phyloP scores from a whole-genome alignment of 2,329 filamentous ascomycete genomes.

The Rhinocladiella similis region DNA sequence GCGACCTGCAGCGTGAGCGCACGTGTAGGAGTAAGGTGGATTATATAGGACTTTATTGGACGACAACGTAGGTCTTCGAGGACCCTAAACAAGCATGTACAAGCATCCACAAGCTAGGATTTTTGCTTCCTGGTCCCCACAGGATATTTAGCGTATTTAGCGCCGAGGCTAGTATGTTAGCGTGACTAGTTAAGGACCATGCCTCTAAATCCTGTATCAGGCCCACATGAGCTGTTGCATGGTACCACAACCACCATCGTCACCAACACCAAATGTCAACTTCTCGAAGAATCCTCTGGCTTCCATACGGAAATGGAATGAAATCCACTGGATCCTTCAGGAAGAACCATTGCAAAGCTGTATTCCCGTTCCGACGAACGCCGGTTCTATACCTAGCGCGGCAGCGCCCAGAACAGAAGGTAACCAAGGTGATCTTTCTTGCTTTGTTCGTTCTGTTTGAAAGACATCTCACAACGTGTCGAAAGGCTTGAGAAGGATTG shows the following conservation, averaged over 20 bases:
- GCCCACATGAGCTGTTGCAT: no score
- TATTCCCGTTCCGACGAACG: no score
- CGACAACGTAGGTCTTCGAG: not conserved
- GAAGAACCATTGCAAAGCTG: no score
- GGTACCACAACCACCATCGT: no score
- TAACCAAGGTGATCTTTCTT: not conserved
- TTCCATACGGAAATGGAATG: no score
- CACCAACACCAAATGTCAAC: no score
- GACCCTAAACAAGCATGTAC: not conserved
- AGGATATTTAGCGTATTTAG: not conserved
- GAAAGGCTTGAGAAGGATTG: not conserved
- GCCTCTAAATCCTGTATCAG: no score
- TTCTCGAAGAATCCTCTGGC: no score
- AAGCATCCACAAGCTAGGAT: not conserved
- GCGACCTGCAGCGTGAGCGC: not conserved
- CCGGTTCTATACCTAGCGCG: no score
- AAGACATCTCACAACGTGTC: not conserved
- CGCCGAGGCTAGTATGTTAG: not conserved
- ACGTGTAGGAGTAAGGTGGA: not conserved
- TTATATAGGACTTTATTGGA: slow-evolving; percentile 3
- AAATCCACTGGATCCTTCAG: no score
- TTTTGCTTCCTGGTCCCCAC: not conserved
- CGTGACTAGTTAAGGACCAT: not conserved
- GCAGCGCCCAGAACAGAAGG: not conserved
- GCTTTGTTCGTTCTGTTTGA: not conserved